Percentiles rank a stretch among this genome's conserved stretches.
phyloP scores from a whole-genome alignment of 2,329 filamentous ascomycete species.

The Helotiales sp. region DNA sequence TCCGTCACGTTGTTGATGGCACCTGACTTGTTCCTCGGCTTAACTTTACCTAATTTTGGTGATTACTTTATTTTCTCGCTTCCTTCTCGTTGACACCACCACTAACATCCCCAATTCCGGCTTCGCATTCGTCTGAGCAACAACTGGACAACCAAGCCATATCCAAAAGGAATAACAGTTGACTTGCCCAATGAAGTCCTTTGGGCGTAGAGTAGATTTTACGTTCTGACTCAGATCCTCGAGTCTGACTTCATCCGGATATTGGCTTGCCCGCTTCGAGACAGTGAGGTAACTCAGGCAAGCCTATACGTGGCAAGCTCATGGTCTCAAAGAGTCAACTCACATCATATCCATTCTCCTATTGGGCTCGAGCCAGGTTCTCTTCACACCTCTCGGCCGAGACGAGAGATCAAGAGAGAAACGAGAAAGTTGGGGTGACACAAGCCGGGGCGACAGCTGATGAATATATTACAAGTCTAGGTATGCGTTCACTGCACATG shows the following conservation, averaged over 20 bases:
- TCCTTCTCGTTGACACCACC: neutral
- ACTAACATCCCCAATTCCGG: neutral
- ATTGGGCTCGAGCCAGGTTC: neutral
- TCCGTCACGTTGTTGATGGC: neutral
- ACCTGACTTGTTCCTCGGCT: neutral
- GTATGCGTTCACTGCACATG: no score
- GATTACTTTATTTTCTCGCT: conserved; percentile 1
- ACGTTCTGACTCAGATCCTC: neutral
- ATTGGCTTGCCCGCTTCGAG: neutral
- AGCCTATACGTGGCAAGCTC: no score
- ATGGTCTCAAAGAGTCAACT: neutral
- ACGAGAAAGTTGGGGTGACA: no score
- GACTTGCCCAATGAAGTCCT: neutral
- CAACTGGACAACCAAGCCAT: neutral
- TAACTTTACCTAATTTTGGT: no score
- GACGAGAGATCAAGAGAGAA: no score
- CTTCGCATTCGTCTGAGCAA: neutral
- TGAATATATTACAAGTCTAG: no score
- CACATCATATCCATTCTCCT: neutral
- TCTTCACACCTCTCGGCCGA: neutral
- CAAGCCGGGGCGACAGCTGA: no score
- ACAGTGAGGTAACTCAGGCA: neutral
- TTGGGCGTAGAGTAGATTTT: neutral
- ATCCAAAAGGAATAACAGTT: neutral
- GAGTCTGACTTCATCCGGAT: neutral